Conservation (phyloP, 805 yeast genomes). For the Metschnikowia chrysomelidarum region DNA sequence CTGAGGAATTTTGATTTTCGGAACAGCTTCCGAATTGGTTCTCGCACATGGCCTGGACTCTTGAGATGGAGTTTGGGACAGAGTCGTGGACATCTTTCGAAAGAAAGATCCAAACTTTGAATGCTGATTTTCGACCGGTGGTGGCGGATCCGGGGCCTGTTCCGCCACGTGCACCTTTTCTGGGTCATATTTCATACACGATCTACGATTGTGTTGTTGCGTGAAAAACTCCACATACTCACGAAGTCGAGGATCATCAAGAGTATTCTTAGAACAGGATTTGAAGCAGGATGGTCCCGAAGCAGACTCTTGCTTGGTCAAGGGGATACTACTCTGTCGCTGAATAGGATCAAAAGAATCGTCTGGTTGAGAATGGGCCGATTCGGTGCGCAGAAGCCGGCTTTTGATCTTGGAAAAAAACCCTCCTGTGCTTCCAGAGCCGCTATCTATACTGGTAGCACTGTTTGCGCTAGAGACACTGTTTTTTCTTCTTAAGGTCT, state of each 20-base stretch:
- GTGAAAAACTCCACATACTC: slow-evolving; percentile 37
- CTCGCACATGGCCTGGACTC: too few relatives aligned
- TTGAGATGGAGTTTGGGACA: too few relatives aligned
- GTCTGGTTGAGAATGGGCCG: slow-evolving; percentile 7
- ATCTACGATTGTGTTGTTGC: slow-evolving; percentile 18
- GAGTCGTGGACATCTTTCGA: slow-evolving; percentile 28
- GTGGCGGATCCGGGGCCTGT: too few relatives aligned
- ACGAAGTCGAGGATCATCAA: slow-evolving; percentile 32
- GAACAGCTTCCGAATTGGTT: too few relatives aligned
- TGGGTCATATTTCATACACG: slow-evolving; percentile 6
- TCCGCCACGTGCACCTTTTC: too few relatives aligned
- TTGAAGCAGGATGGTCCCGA: too few relatives aligned
- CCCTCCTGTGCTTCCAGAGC: slow-evolving; percentile 19
- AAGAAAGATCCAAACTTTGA: slow-evolving; percentile 29
- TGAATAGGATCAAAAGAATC: too few relatives aligned
- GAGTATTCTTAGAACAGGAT: neutral
- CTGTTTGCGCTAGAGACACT: slow-evolving; percentile 20
- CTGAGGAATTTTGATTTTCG: slow-evolving; percentile 2
- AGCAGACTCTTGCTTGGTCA: too few relatives aligned
- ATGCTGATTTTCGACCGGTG: slow-evolving; percentile 4
- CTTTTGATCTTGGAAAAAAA: slow-evolving; percentile 39
- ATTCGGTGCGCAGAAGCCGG: slow-evolving; percentile 23
- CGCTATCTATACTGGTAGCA: slow-evolving; percentile 16
- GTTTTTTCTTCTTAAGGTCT: slow-evolving; percentile 18
- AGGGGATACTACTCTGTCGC: too few relatives aligned